These are phyloP conservation scores for Candida tibetensis DNA, from an alignment of 805 yeast genomes.

Conservation along the genomic window DNA sequence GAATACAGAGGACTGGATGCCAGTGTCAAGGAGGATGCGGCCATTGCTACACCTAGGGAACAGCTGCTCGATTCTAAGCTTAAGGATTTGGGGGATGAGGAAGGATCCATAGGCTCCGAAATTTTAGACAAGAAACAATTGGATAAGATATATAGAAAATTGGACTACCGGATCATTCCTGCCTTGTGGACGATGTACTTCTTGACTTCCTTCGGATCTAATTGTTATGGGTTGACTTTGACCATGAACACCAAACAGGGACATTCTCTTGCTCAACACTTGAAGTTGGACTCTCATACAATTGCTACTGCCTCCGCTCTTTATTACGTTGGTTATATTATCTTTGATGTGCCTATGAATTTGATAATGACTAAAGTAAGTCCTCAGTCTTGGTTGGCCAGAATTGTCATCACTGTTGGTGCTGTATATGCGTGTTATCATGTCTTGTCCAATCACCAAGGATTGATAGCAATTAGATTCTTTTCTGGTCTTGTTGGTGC, in stretches of 20 bases:
- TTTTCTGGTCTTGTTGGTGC: constrained; percentile 77
- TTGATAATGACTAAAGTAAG: constrained; percentile 76
- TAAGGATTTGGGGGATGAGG: not conserved
- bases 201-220: constrained; percentile 72
- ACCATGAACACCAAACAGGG: constrained; percentile 68
- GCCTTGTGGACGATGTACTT: constrained; percentile 80
- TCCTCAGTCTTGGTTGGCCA: constrained; percentile 81
- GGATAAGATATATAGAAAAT: constrained; percentile 55
- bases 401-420: constrained; percentile 77
- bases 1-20: not conserved
- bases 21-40: not conserved
- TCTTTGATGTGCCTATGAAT: constrained; percentile 88
- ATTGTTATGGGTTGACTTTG: constrained; percentile 73
- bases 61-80: not conserved
- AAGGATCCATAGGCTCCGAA: not conserved
- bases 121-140: constrained; percentile 28
- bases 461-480: constrained; percentile 68
- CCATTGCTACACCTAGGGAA: not conserved
- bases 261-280: constrained; percentile 57
- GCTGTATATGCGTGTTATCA: constrained; percentile 72
- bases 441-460: constrained; percentile 52
- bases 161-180: constrained; percentile 74
- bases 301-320: constrained; percentile 75
- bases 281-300: constrained; percentile 53
- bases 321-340: constrained; percentile 76